Base-by-base conservation (phyloP, 805 yeast species). In the Babjeviella inositovora region DNA sequence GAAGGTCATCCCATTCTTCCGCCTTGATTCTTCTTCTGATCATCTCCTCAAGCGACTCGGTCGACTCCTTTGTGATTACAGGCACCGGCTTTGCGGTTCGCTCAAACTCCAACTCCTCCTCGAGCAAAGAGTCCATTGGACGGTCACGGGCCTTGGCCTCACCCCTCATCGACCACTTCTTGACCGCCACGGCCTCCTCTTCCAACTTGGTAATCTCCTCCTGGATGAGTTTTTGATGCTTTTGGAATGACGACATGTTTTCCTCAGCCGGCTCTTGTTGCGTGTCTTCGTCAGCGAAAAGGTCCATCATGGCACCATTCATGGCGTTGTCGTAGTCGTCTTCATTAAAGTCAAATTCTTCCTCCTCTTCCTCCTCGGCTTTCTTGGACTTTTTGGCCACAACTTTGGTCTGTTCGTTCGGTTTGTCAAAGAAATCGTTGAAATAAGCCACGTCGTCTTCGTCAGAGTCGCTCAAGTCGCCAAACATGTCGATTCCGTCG, bases 81-180 rank as follows among this genome's bases (percentile, higher is more conserved):
- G 98, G 98, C 4, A 84, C 96, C 0, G 98, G 95, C 38, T 87
- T 87, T 6, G 95, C 71, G 5, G 84, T 80, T 39, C 97, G 66
- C 37, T 87, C 98, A 39, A 87, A 90, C 34, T 84, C 92, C 25
- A 87, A 53, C 19, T 65, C 82, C 37, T 79, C 93, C 20, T 72
- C 74, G 27, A 90, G 47, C 18, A 90, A 55, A 2, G 96, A 74
- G 51, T 90, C 95, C 20, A 58, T 56, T 6, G 93, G 93, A 41
- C 98, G 63, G 33, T 74, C 76, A 31, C 63, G 69, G 2, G 84
- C 79, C 28, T 65, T 63, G 2, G 81, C 84, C 50, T 90, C 98
- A 50, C 98, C 98, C 37, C 72, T 76, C 67, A 87, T 62, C 6
- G 93, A 70, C 98, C 98, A 87, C 38, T 70, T 71, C 53, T 90